phyloP scores from a whole-genome alignment of 768 basidiomycete genomes.

The Polyporus arcularius region DNA sequence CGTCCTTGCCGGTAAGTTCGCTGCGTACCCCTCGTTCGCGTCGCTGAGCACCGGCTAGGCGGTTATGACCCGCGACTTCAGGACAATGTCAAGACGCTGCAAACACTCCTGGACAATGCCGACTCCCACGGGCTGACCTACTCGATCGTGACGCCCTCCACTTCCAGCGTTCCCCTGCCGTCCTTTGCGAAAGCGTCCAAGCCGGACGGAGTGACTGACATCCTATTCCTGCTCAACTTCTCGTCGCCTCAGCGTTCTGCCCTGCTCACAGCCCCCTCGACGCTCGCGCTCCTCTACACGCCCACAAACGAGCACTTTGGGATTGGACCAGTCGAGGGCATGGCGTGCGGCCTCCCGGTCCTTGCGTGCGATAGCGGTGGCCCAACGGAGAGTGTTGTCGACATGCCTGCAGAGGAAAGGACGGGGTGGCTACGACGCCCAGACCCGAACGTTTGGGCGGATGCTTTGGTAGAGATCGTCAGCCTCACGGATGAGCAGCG shows the following conservation, averaged over 20 bases:
- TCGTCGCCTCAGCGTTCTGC: slow-evolving; percentile 81
- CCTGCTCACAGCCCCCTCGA: slow-evolving; percentile 66
- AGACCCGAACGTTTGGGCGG: slow-evolving; percentile 66
- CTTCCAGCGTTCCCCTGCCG: slow-evolving; percentile 42
- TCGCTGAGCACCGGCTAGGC: slow-evolving; percentile 43
- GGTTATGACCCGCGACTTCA: slow-evolving; percentile 88
- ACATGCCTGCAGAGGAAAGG: slow-evolving; percentile 38
- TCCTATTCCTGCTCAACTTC: slow-evolving; percentile 93
- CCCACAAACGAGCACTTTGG: slow-evolving; percentile 97
- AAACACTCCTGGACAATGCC: slow-evolving; percentile 59
- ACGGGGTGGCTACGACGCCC: slow-evolving; percentile 83
- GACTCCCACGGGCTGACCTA: slow-evolving; percentile 58
- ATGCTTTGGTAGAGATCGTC: slow-evolving; percentile 63
- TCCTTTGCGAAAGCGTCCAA: slow-evolving; percentile 39
- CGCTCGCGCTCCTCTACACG: slow-evolving; percentile 85
- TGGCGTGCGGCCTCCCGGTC: slow-evolving; percentile 89
- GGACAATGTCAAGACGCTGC: slow-evolving; percentile 79
- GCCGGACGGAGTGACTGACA: slow-evolving; percentile 44
- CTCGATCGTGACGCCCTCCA: slow-evolving; percentile 51
- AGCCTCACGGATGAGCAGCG: slow-evolving; percentile 44
- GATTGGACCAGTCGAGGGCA: slow-evolving; percentile 93
- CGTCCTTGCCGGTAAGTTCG: slow-evolving; percentile 68
- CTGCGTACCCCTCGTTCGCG: neutral
- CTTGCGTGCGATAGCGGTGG: slow-evolving; percentile 87
- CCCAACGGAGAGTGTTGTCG: slow-evolving; percentile 85